A percentile compares a stretch with the other conserved stretches of the same genome.
Conservation (phyloP, 345 rosid genomes). For the Lenwebbia sp. region DNA sequence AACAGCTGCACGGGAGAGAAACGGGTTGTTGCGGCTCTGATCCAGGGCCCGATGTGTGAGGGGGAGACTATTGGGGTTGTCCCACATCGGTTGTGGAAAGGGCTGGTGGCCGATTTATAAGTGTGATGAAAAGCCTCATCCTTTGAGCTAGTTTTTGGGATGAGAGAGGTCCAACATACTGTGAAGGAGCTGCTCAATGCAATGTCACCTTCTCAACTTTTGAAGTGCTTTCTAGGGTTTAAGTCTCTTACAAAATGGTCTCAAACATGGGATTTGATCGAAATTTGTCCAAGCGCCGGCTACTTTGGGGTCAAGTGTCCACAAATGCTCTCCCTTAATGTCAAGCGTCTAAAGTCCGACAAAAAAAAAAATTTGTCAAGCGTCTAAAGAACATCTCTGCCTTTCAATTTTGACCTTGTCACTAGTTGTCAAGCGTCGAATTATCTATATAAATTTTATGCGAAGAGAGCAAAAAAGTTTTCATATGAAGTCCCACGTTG, state of each 20-base stretch:
- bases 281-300: neutral
- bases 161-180: no score
- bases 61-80: no score
- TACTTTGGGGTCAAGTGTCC: neutral
- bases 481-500: neutral
- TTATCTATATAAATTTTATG: neutral
- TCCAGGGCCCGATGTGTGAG: neutral
- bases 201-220: neutral
- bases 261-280: neutral
- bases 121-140: neutral
- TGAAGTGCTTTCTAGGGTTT: neutral
- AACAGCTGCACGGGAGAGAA: no score
- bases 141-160: no score
- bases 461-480: neutral
- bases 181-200: neutral
- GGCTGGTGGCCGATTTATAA: fast-evolving
- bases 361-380: neutral
- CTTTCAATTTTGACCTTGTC: neutral
- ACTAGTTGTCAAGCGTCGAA: neutral
- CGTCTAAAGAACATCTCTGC: neutral
- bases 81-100: no score
- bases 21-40: no score
- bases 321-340: neutral
- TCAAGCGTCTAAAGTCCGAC: neutral
- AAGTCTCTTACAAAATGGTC: neutral